Evolutionary conservation across 2,329 filamentous ascomycete genomes (phyloP).

Genomic region (Arthrobotrys musiformis): DNA sequence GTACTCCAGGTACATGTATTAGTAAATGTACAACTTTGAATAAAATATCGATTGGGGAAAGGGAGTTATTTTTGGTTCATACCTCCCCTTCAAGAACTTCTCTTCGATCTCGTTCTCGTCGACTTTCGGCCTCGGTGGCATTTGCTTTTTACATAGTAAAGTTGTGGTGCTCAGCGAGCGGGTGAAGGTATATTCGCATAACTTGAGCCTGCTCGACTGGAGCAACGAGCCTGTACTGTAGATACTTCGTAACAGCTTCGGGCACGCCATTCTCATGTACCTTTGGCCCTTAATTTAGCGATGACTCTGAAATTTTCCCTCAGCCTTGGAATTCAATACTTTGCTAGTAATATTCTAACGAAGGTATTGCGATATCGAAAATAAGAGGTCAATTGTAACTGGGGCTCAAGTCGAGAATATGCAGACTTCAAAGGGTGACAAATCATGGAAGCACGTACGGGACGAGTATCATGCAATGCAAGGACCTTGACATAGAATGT

Average conservation of each 20-base stretch:
- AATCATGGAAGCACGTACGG: constrained; percentile 21
- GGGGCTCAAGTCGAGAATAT: not conserved
- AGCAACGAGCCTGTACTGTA: not conserved
- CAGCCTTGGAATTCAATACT: not conserved
- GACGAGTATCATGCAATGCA: constrained; percentile 4
- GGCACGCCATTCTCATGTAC: constrained; percentile 12
- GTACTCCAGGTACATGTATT: not conserved
- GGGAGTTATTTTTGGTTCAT: not conserved
- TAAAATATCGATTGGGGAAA: too few species aligned
- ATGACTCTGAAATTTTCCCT: not conserved
- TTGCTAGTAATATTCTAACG: not conserved
- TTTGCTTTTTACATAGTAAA: constrained; percentile 66
- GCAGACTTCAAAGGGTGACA: not conserved
- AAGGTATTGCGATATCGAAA: not conserved
- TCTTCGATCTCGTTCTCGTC: constrained; percentile 83
- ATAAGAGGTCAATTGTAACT: not conserved
- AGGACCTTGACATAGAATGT: not conserved
- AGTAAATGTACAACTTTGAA: not conserved
- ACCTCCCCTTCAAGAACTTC: constrained; percentile 80
- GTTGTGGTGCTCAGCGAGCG: constrained; percentile 56
- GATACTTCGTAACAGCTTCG: not conserved
- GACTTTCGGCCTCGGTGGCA: constrained; percentile 80
- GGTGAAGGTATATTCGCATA: not conserved
- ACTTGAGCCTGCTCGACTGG: not conserved
- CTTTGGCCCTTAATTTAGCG: not conserved